Conservation (phyloP, 179 eudicot species). For the Gypsophila paniculata region DNA sequence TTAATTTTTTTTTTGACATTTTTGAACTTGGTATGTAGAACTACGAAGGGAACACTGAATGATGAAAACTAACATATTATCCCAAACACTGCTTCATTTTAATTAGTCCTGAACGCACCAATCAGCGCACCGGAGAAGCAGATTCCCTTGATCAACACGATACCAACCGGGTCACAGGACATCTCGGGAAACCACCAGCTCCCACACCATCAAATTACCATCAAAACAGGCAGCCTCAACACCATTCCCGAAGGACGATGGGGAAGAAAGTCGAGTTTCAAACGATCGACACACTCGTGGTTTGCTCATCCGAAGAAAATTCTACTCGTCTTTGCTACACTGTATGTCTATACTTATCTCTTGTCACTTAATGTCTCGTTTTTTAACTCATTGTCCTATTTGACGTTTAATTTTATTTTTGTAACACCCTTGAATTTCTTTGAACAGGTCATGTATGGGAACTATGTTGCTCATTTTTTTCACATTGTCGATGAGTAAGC, state of each 20-base stretch:
- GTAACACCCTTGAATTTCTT: not conserved
- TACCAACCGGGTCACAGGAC: slow-evolving; percentile 27
- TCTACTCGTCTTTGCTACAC: slow-evolving; percentile 70
- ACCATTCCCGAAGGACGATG: slow-evolving; percentile 33
- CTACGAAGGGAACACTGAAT: slow-evolving; percentile 21
- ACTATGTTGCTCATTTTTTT: slow-evolving; percentile 66
- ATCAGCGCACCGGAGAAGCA: slow-evolving; percentile 58
- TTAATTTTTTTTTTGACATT: too few species aligned
- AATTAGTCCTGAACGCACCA: slow-evolving; percentile 25
- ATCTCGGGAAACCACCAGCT: slow-evolving; percentile 19
- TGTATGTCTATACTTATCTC: slow-evolving; percentile 44
- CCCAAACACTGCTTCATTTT: too few species aligned
- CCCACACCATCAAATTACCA: slow-evolving; percentile 60
- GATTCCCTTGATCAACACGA: slow-evolving; percentile 13
- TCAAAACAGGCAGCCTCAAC: slow-evolving; percentile 34
- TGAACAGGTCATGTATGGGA: slow-evolving; percentile 72
- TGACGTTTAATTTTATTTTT: too few species aligned
- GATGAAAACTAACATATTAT: not conserved
- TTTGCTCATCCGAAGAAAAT: slow-evolving; percentile 54
- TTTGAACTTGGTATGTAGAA: too few species aligned
- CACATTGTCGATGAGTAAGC: slow-evolving; percentile 51
- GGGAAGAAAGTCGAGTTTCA: slow-evolving; percentile 46
- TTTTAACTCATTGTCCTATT: too few species aligned
- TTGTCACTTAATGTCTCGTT: not conserved
- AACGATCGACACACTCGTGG: slow-evolving; percentile 52